Conservation (phyloP, 1,139 yeast genomes). For the Kodamaea ohmeri region DNA sequence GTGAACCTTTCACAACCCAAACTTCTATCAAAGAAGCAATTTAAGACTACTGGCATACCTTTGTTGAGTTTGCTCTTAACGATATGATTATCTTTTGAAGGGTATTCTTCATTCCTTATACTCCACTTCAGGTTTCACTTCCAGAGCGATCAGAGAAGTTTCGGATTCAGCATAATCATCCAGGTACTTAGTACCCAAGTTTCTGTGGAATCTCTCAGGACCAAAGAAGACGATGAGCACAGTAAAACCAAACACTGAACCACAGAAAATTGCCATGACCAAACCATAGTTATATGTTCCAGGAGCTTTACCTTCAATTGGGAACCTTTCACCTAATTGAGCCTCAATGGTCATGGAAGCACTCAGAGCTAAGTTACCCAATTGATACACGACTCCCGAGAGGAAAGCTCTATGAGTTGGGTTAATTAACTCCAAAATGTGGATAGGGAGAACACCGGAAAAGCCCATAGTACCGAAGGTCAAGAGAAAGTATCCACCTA, state of each 20-base stretch:
- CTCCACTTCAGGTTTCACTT: conserved; percentile 3
- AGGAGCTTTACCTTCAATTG: conserved; percentile 13
- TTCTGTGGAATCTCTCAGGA: conserved; percentile 25
- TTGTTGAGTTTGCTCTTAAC: too few species aligned
- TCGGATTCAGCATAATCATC: conserved; percentile 4
- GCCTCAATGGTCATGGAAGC: conserved; percentile 42
- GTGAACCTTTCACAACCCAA: too few species aligned
- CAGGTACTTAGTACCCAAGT: conserved; percentile 3
- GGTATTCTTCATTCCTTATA: conserved; percentile 6
- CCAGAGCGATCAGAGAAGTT: conserved; percentile 1
- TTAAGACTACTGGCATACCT: too few species aligned
- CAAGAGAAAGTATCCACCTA: conserved; percentile 25
- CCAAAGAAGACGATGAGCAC: conserved; percentile 29
- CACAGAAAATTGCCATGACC: conserved; percentile 41
- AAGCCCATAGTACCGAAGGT: conserved; percentile 36
- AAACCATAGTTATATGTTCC: conserved; percentile 30
- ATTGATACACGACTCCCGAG: conserved; percentile 39
- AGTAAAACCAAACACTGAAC: conserved; percentile 34
- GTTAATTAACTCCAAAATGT: conserved; percentile 36
- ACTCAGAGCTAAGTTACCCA: conserved; percentile 38
- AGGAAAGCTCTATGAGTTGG: conserved; percentile 36
- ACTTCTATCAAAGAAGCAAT: too few species aligned
- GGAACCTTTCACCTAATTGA: conserved; percentile 30
- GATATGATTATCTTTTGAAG: too few species aligned
- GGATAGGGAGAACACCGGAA: conserved; percentile 40